Percentiles rank a stretch among this genome's conserved stretches.
Evolutionary conservation across 176 grass and related monocot species (phyloP).

Genomic region (Saccharum officinarum): DNA sequence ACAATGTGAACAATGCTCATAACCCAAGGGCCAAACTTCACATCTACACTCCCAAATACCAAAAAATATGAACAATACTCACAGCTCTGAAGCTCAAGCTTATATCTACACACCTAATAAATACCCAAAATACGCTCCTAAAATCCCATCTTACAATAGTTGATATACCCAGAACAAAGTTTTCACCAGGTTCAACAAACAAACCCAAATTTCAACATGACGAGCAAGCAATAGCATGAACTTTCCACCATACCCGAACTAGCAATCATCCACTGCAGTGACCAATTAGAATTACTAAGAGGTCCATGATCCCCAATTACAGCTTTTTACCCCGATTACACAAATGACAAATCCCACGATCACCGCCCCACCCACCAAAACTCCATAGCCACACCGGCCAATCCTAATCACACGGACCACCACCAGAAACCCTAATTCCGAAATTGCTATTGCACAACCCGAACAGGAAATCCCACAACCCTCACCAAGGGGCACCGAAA

Average conservation of each 20-base stretch:
- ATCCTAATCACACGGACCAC: background rate
- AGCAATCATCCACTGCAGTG: background rate
- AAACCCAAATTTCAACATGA: background rate
- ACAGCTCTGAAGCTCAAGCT: background rate
- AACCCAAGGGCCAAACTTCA: background rate
- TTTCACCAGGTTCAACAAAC: background rate
- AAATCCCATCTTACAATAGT: background rate
- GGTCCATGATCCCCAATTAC: background rate
- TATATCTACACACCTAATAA: background rate
- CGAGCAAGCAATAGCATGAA: background rate
- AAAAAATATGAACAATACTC: background rate
- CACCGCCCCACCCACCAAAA: background rate
- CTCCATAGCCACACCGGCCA: background rate
- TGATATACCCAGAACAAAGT: background rate
- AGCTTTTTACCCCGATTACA: background rate
- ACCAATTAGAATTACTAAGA: background rate
- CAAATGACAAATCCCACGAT: background rate
- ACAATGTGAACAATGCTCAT: background rate
- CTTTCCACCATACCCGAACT: background rate
- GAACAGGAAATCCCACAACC: background rate
- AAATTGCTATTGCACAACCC: background rate
- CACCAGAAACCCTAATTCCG: slow-evolving; percentile 8
- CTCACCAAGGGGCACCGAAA: background rate
- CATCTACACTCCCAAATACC: background rate
- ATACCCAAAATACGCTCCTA: background rate